A percentile compares a stretch with the other conserved stretches of the same genome.
Evolutionary conservation across 2,329 filamentous ascomycete genomes (phyloP).

Genomic region (Paraphaeosphaeria sporulosa): DNA sequence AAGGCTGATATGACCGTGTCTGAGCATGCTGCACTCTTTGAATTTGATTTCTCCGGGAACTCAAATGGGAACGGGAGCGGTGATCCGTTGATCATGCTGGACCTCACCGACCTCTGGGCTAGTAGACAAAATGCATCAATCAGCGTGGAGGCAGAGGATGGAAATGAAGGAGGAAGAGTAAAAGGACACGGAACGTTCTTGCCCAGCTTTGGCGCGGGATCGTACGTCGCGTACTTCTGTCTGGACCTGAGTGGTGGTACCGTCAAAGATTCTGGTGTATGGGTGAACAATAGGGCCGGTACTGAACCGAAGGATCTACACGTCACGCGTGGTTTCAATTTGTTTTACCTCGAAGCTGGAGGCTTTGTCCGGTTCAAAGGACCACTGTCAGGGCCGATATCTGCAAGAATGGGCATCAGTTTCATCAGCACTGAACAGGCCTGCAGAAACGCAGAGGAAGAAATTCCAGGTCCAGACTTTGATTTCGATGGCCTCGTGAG

Average conservation of each 20-base stretch:
- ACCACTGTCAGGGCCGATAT: slow-evolving; percentile 62
- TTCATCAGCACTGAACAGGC: slow-evolving; percentile 72
- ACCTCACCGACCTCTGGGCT: slow-evolving; percentile 65
- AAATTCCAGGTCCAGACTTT: slow-evolving; percentile 67
- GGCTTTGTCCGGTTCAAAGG: slow-evolving; percentile 60
- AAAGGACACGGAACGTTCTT: slow-evolving; percentile 65
- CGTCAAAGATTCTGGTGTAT: slow-evolving; percentile 63
- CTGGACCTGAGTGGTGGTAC: slow-evolving; percentile 64
- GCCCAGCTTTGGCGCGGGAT: slow-evolving; percentile 69
- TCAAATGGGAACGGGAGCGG: slow-evolving; percentile 38
- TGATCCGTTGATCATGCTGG: slow-evolving; percentile 65
- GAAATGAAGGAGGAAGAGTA: slow-evolving; percentile 53
- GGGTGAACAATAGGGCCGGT: slow-evolving; percentile 62
- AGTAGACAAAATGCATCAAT: slow-evolving; percentile 61
- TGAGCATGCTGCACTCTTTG: slow-evolving; percentile 66
- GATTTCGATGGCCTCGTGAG: slow-evolving; percentile 65
- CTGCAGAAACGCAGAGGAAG: slow-evolving; percentile 71
- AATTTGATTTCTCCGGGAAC: slow-evolving; percentile 61
- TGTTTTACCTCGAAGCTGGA: slow-evolving; percentile 45
- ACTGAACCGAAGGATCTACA: slow-evolving; percentile 52
- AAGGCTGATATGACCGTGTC: slow-evolving; percentile 68
- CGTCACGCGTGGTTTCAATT: slow-evolving; percentile 46
- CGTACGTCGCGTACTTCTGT: slow-evolving; percentile 67
- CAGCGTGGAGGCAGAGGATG: slow-evolving; percentile 56
- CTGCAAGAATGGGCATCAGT: slow-evolving; percentile 72